Conservation (phyloP, 2,329 filamentous ascomycete species). For the Trichoderma sp. region DNA sequence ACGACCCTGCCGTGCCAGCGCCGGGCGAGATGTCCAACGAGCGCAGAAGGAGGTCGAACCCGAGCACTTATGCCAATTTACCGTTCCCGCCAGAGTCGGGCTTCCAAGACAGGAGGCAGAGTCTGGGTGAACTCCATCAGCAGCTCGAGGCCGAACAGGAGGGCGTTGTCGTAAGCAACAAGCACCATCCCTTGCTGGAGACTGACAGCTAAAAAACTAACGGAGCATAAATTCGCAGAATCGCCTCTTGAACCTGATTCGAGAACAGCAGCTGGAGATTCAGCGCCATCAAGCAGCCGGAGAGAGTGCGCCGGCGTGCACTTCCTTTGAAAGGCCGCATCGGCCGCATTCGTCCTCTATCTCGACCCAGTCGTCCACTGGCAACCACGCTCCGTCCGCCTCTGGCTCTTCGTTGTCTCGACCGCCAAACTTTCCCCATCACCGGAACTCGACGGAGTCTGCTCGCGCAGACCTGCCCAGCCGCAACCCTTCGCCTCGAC, state of each 20-base stretch:
- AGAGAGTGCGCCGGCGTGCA: constrained; percentile 40
- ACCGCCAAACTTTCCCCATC: constrained; percentile 48
- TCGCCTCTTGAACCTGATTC: constrained; percentile 72
- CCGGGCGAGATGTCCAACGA: constrained; percentile 66
- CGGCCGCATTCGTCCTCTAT: constrained; percentile 32
- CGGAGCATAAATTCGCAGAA: constrained; percentile 47
- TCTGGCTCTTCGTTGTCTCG: constrained; percentile 46
- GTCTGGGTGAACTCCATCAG: constrained; percentile 73
- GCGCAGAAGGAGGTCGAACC: constrained; percentile 36
- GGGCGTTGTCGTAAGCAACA: constrained; percentile 61
- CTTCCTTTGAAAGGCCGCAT: constrained; percentile 45
- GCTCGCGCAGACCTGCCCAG: constrained; percentile 57
- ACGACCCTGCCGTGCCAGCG: constrained; percentile 64
- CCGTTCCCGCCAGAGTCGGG: constrained; percentile 55
- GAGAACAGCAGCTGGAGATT: constrained; percentile 69
- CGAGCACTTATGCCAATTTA: too few relatives aligned
- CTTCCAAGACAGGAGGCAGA: constrained; percentile 61
- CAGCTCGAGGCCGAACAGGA: constrained; percentile 78
- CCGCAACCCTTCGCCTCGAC: constrained; percentile 53
- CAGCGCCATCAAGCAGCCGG: constrained; percentile 54
- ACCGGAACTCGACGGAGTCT: constrained; percentile 58
- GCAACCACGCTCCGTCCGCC: constrained; percentile 24
- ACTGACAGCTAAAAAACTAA: constrained; percentile 18
- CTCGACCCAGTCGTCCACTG: constrained; percentile 35
- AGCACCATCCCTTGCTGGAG: neutral